Evolutionary conservation across 441 rosid genomes (phyloP).

Genomic region (Syzygium malaccense): DNA sequence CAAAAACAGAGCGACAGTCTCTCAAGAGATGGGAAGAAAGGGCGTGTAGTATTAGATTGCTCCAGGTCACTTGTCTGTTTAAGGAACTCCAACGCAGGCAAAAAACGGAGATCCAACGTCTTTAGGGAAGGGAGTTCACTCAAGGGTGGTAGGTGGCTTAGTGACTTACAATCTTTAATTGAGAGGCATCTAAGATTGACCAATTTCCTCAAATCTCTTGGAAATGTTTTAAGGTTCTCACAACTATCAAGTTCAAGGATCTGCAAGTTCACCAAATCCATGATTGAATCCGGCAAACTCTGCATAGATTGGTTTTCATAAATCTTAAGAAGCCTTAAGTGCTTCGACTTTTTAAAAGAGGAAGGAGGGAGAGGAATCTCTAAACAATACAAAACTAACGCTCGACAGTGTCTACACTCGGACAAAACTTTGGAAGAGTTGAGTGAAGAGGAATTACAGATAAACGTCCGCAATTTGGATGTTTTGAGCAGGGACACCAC

Average conservation of each 20-base stretch:
- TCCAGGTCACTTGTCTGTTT: not conserved
- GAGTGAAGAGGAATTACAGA: fast-evolving
- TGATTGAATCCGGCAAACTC: not conserved
- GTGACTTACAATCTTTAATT: fast-evolving
- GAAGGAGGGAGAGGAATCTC: not conserved
- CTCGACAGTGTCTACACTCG: fast-evolving
- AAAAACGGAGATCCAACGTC: fast-evolving
- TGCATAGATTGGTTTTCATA: fast-evolving
- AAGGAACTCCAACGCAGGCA: fast-evolving
- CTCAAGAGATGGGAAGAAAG: not conserved
- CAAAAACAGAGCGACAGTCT: fast-evolving
- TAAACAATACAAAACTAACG: fast-evolving
- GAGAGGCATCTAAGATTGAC: fast-evolving
- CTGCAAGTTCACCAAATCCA: not conserved
- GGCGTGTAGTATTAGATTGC: not conserved
- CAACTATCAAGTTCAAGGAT: fast-evolving
- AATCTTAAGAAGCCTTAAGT: not conserved
- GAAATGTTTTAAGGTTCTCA: fast-evolving
- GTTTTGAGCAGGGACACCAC: not conserved
- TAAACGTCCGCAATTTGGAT: not conserved
- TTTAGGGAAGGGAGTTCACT: not conserved
- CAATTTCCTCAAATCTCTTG: not conserved
- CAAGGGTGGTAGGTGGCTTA: not conserved
- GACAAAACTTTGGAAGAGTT: not conserved
- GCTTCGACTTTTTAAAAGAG: not conserved